These are phyloP conservation scores for Neopestalotiopsis rosae DNA, from an alignment of 2,329 filamentous ascomycete species.

Conservation along the genomic window DNA sequence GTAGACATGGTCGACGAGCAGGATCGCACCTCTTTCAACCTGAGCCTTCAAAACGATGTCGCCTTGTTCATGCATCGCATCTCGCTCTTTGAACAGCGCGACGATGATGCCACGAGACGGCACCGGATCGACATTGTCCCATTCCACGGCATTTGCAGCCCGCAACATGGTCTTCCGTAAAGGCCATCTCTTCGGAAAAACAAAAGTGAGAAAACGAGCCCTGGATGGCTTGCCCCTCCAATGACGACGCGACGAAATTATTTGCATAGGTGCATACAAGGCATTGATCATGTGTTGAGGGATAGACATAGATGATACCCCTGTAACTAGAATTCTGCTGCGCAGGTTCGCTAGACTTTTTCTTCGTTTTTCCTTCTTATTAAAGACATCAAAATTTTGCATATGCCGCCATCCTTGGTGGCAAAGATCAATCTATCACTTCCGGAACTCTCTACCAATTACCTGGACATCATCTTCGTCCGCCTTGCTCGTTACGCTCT, in stretches of 20 bases:
- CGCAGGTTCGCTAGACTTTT: not conserved
- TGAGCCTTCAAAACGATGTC: conserved; percentile 4
- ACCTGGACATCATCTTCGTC: no score
- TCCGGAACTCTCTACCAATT: no score
- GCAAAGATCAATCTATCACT: not conserved
- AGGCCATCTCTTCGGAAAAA: not conserved
- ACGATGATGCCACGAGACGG: not conserved
- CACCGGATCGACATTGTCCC: conserved; percentile 5
- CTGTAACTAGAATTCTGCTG: not conserved
- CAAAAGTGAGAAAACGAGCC: not conserved
- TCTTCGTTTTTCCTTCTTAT: not conserved
- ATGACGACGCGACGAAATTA: not conserved
- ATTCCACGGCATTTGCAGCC: conserved; percentile 19
- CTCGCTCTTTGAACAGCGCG: conserved; percentile 11
- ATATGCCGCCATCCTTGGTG: not conserved
- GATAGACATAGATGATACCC: conserved; percentile 2
- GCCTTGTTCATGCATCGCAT: conserved; percentile 15
- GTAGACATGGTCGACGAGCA: conserved; percentile 8
- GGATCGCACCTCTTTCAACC: conserved; percentile 6
- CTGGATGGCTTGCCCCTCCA: not conserved
- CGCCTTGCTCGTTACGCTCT: no score
- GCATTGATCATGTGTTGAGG: not conserved
- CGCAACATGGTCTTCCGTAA: conserved; percentile 18
- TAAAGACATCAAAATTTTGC: not conserved
- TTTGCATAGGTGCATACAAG: not conserved